A percentile compares a stretch with the other conserved stretches of the same genome.
These are phyloP conservation scores for Deakozyma indianensis DNA, from an alignment of 805 yeast genomes.

Conservation along the genomic window DNA sequence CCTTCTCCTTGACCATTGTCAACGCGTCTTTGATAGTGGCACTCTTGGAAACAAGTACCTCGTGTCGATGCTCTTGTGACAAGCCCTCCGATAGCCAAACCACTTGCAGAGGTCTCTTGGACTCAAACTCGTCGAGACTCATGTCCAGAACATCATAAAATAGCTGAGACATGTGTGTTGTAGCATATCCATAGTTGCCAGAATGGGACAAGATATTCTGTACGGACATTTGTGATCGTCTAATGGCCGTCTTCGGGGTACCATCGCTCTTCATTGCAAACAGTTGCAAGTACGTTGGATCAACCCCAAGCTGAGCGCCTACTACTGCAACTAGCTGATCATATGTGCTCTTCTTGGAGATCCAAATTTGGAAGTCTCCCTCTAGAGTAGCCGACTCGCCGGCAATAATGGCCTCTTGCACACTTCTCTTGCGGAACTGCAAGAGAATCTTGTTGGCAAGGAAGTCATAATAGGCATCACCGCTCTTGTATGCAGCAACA, in stretches of 20 bases:
- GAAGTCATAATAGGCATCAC: conserved; percentile 19
- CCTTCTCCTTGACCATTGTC: conserved; percentile 39
- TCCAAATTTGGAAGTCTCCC: conserved; percentile 37
- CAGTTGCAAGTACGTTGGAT: conserved; percentile 49
- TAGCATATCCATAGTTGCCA: not conserved
- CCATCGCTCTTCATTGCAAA: conserved; percentile 27
- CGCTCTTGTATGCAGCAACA: conserved; percentile 8
- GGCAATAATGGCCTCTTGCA: conserved; percentile 13
- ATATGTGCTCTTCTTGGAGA: conserved; percentile 46
- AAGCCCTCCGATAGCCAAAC: conserved; percentile 64
- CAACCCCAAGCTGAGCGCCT: conserved; percentile 37
- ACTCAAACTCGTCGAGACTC: conserved; percentile 64
- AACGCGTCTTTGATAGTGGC: conserved; percentile 43
- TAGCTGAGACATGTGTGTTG: conserved; percentile 21
- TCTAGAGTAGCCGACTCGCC: conserved; percentile 8
- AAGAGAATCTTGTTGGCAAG: conserved; percentile 18
- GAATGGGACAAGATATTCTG: not conserved
- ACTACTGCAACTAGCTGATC: conserved; percentile 46
- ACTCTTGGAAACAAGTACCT: conserved; percentile 51
- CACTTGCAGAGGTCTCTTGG: conserved; percentile 48
- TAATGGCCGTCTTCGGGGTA: not conserved
- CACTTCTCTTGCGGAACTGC: conserved; percentile 2
- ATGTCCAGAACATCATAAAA: conserved; percentile 69
- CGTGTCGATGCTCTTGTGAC: conserved; percentile 53
- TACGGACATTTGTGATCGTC: not conserved